phyloP scores from a whole-genome alignment of 257 asterid genomes.

The Thymus mandschuricus region DNA sequence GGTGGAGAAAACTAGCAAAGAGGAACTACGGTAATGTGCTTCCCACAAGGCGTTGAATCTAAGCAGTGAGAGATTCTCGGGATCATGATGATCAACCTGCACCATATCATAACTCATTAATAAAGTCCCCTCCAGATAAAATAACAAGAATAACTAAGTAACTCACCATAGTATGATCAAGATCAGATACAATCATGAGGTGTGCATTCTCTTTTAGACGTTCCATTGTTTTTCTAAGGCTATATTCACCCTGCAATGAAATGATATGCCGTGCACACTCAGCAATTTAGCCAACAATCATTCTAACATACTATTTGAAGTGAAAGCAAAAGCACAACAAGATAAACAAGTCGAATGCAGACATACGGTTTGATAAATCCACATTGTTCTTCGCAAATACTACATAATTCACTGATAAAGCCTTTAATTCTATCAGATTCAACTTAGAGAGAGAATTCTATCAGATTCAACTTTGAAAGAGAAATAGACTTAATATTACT shows the following conservation, averaged over 20 bases:
- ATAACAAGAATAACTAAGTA: constrained; percentile 14
- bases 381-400: background rate
- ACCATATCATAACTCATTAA: constrained; percentile 31
- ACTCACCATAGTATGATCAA: constrained; percentile 94
- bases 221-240: constrained; percentile 53
- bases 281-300: constrained; percentile 1
- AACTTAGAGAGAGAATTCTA: background rate
- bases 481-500: background rate
- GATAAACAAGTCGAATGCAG: background rate
- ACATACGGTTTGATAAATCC: too few species aligned
- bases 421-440: background rate
- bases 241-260: constrained; percentile 49
- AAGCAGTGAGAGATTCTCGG: constrained; percentile 77
- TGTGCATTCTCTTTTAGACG: constrained; percentile 70
- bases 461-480: too few species aligned
- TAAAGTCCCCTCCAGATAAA: constrained; percentile 15
- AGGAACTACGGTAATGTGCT: constrained; percentile 76
- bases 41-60: constrained; percentile 98
- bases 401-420: background rate
- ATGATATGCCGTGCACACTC: constrained; percentile 12
- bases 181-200: constrained; percentile 97
- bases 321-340: constrained; percentile 6
- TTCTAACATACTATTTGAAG: constrained; percentile 1
- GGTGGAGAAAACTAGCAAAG: constrained; percentile 93
- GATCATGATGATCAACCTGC: constrained; percentile 96